Percentiles rank a stretch among this genome's conserved stretches.
phyloP scores from a whole-genome alignment of 2,329 filamentous ascomycete genomes.

The Thielaviopsis ethacetica region DNA sequence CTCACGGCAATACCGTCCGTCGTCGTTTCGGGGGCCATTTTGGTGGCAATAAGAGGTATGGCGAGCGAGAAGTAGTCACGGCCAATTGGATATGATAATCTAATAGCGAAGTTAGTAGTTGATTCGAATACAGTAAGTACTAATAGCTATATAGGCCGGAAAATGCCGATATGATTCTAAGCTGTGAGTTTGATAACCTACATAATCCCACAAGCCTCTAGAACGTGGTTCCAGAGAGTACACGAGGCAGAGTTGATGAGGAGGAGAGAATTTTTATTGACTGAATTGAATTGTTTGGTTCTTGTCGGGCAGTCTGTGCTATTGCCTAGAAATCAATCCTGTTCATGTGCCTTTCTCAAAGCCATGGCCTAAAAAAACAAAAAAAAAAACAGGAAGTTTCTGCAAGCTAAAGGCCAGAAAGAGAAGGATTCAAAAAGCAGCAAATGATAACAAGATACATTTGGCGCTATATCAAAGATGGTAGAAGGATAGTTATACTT shows the following conservation, averaged over 20 bases:
- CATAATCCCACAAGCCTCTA: background rate
- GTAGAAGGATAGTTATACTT: too few relatives aligned
- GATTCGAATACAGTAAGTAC: background rate
- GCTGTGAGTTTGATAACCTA: background rate
- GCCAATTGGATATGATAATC: background rate
- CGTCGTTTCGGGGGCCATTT: background rate
- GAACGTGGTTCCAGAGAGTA: background rate
- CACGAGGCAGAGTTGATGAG: background rate
- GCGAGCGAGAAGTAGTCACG: background rate
- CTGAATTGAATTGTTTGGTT: background rate
- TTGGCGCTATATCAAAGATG: too few relatives aligned
- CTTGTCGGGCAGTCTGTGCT: background rate
- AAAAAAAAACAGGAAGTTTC: background rate
- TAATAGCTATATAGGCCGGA: background rate
- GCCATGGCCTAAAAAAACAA: too few relatives aligned
- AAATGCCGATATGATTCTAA: background rate
- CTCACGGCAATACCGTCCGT: background rate
- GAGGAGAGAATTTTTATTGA: background rate
- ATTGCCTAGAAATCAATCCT: background rate
- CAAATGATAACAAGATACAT: too few relatives aligned
- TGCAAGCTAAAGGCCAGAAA: too few relatives aligned
- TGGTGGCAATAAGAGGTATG: background rate
- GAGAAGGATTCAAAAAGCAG: too few relatives aligned
- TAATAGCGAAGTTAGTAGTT: background rate
- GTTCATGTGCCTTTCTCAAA: background rate